Percentiles rank a stretch among this genome's conserved stretches.
Evolutionary conservation across 441 rosid genomes (phyloP).

Genomic region (Caryocar brasiliense): DNA sequence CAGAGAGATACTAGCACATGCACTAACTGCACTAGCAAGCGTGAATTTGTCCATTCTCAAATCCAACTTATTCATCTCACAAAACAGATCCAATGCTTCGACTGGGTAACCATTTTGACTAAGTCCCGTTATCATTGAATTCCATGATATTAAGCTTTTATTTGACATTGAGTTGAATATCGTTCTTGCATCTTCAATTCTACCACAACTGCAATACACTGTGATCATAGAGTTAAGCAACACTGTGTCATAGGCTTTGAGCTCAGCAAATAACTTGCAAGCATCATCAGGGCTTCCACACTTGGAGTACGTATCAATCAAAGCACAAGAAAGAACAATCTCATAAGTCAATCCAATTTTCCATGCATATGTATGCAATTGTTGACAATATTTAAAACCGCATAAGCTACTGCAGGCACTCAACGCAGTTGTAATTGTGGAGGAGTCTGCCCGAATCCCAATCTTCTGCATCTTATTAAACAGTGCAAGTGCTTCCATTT

Average conservation of each 20-base stretch:
- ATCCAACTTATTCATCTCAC: constrained; percentile 47
- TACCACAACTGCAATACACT: constrained; percentile 54
- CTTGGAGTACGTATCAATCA: constrained; percentile 58
- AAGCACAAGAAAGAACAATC: constrained; percentile 40
- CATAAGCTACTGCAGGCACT: constrained; percentile 42
- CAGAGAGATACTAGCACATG: constrained; percentile 59
- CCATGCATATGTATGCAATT: constrained; percentile 48
- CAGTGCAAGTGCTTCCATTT: constrained; percentile 39
- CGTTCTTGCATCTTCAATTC: constrained; percentile 58
- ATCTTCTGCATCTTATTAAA: constrained; percentile 44
- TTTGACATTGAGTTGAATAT: constrained; percentile 42
- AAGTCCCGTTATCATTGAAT: constrained; percentile 64
- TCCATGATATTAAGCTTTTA: constrained; percentile 80
- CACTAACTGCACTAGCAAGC: constrained; percentile 55
- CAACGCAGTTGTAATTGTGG: constrained; percentile 44
- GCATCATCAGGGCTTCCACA: constrained; percentile 54
- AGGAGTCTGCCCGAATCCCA: constrained; percentile 32
- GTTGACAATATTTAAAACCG: constrained; percentile 23
- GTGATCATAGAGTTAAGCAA: constrained; percentile 77
- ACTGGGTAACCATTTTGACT: constrained; percentile 59
- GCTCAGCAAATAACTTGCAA: constrained; percentile 56
- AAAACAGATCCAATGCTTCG: constrained; percentile 54
- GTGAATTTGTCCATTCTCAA: constrained; percentile 53
- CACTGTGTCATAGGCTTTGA: constrained; percentile 48
- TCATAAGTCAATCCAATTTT: constrained; percentile 41